Base-by-base conservation (phyloP, 306 rosid species). In the Elaeagnus macrophylla region DNA sequence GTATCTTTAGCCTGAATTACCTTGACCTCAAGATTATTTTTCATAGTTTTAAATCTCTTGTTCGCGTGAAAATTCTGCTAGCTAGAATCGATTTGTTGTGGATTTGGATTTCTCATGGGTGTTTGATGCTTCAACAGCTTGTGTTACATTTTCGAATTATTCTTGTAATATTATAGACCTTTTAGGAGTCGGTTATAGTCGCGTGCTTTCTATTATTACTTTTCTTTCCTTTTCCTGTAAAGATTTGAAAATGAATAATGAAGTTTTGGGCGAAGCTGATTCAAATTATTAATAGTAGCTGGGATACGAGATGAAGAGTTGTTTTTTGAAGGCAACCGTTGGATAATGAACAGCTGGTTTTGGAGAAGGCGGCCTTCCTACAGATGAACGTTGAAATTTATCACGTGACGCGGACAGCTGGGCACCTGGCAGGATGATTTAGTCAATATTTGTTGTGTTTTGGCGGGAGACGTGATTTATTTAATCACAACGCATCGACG, bases 371-470 rank as follows among this genome's bases (percentile, higher is more conserved):
- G 35, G 59, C 12, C 37, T 44, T 64, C 1, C 13, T 6, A 9
- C 9, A 35, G 50, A 19, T 15, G 12, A 11, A 7, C 4, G 32
- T 19, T 56, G 36, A 32, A 15, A 48, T 49, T 6, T 9, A 53
- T 5, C 8, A 12, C 3, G n/a, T 54, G 37, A 61, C 80, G 71
- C 64, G 73, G 66, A 68, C 35, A 37, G 62, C 1, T 54, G 11
- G 12, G 45, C 56, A 70, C 80, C 66, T 80, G 82, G 73, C 73
- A 12, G 6, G 32, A 9, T 15, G 3, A 39, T 44, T 20, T 19
- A 32, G 14, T 53, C 6, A 10, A 14, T 10, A 39, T 17, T 16
- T 43, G 14, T 43, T 36, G 8, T 61, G 10, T 37, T 59, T 60
- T 61, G 46, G 62, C 57, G 58, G 71, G 53, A 37, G 12, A 9